Base-by-base conservation (phyloP, 2,329 filamentous ascomycete genomes). In the Cercospora sesami region DNA sequence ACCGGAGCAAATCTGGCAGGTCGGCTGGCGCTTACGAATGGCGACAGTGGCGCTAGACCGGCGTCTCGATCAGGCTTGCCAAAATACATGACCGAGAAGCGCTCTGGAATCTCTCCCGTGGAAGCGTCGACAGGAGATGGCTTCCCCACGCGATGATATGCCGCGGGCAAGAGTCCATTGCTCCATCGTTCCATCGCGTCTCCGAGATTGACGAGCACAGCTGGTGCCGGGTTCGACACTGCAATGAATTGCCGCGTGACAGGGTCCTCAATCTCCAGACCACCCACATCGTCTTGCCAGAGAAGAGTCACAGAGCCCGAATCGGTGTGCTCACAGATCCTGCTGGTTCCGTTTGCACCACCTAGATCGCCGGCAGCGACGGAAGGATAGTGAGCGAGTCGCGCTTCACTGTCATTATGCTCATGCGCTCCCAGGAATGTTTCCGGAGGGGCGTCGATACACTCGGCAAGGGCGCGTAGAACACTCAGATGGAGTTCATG, bases 141-240 rank as follows among this genome's bases (percentile, higher is more conserved):
- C 62, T 53, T 45, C 4, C 60, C 53, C 30, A 71, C 69, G 6
- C 65, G 69, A 60, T 71, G 69, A 42, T 65, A 63, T 5, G 64
- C 64, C 18, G 64, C 67, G 7, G 61, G 62, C 10, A 71, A 36
- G 4, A 58, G 39, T 30, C 67, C 67, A 57, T 69, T 69, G 64
- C 48, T 69, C 69, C 69, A 71, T 5, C 61, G 53, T 30, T 67
- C 64, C 64, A 71, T 65, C 12, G 67, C 62, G 39, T 71, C 69
- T 21, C 69, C 67, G 12, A 71, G 60, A 39, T 69, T 71, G 2
- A 71, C 59, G 10, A 71, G 48, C 5, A 65, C 60, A n/a, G 62
- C 63, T 10, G 68, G 66, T 3, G 61, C 58, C 30, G 63, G 62
- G 21, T 36, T 55, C 10, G 10, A 51, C n/a, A 69, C 67, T 8